Evolutionary conservation across 2,329 filamentous ascomycete species (phyloP).

Genomic region (Fusarium guadeloupense): DNA sequence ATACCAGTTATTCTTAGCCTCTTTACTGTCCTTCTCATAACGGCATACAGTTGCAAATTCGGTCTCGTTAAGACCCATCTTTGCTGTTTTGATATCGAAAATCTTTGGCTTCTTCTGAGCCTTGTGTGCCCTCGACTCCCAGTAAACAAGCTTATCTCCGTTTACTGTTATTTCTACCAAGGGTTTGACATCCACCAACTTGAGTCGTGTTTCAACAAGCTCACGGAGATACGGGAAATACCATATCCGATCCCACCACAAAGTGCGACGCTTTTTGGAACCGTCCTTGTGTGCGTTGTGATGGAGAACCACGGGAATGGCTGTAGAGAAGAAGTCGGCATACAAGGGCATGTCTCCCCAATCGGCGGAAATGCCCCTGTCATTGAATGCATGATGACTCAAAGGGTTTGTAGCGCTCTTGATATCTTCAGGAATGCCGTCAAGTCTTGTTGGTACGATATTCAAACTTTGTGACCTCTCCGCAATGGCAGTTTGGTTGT

Average conservation of each 20-base stretch:
- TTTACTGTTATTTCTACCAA: neutral
- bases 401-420: neutral
- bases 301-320: constrained; percentile 32
- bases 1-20: constrained; percentile 8
- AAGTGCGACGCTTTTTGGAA: constrained; percentile 14
- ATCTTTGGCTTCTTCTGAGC: constrained; percentile 13
- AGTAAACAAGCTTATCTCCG: constrained; percentile 2
- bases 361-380: neutral
- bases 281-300: constrained; percentile 35
- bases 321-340: constrained; percentile 29
- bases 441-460: constrained; percentile 5
- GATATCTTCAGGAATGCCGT: constrained; percentile 22
- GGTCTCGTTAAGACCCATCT: neutral
- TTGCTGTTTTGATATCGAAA: neutral
- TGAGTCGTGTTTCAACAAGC: constrained; percentile 5
- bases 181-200: neutral
- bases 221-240: constrained; percentile 31
- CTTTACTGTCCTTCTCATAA: neutral
- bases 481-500: constrained; percentile 14
- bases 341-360: constrained; percentile 38
- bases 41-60: constrained; percentile 5
- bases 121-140: neutral
- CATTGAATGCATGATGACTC: fast-evolving
- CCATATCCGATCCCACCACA: constrained; percentile 37
- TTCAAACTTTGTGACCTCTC: constrained; percentile 1